Evolutionary conservation across 2,329 filamentous ascomycete genomes (phyloP), one percentile per base, ranked within the genome.

Genomic region (Fusarium haematococcum): DNA sequence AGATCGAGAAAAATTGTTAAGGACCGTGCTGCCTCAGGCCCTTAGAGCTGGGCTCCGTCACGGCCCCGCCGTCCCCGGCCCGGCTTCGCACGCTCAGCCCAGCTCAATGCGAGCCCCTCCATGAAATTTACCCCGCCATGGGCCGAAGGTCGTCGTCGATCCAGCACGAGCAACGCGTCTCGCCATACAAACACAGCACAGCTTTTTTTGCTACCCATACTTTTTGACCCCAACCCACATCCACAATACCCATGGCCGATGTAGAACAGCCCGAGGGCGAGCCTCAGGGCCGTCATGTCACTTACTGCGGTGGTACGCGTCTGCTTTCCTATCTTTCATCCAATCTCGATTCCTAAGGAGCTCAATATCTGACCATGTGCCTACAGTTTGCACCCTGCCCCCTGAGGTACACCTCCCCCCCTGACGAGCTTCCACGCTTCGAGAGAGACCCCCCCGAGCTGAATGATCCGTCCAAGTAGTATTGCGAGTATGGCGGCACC

Each of bases 401-500:
- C 90, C 91, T 63, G 91, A 92, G 88, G 90, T 92, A 87, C 71
- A 81, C 27, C 69, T 58, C 6, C 70, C 16, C 63, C 64, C 35
- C 61, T 56, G 37, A 48, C 62, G 45, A 70, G 58, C 41, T 64
- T 25, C 50, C 18, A 45, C 66, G 50, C 37, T 54, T 48, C 58
- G 37, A 67, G 60, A 69, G 48, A 58, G 32, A 57, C 68, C n/a
- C 69, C 23, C 66, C 60, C 59, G 64, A 73, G 70, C 76, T 78
- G 68, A 80, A 75, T 75, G 61, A 78, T 69, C 48, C 64, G 63
- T 70, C 68, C 70, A 80, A 84, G 77, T 85, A 98, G 97, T 99
- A 98, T 86, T 99, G 97, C 88, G 97, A 99, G 86, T 98, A 98
- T 84, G 97, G 97, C 81, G 96, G 95, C 75, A 98, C 95, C 43